A percentile compares a stretch with the other conserved stretches of the same genome.
Conservation (phyloP, 106 monocot species). For the Dactylorhiza incarnata region DNA sequence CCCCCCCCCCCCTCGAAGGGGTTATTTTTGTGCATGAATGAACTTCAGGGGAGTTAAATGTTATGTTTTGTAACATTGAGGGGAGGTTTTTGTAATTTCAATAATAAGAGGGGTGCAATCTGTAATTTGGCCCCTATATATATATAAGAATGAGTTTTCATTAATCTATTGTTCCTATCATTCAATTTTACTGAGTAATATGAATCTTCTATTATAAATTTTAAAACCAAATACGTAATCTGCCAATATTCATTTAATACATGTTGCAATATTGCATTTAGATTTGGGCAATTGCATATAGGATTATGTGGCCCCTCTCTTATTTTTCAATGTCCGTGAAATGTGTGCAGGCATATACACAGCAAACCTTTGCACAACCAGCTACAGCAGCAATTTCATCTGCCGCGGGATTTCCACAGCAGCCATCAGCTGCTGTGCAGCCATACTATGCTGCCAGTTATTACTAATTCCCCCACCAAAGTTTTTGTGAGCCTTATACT, state of each 20-base stretch:
- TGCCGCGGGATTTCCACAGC: conserved; percentile 31
- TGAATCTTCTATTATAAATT: no score
- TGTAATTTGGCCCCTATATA: no score
- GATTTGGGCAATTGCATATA: not conserved
- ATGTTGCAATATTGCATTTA: not conserved
- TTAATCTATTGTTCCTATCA: no score
- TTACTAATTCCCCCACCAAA: conserved; percentile 21
- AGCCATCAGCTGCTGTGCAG: conserved; percentile 27
- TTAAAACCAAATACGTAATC: no score
- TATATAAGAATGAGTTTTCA: no score
- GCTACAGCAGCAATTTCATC: conserved; percentile 17
- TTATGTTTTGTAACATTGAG: no score
- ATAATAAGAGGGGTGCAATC: no score
- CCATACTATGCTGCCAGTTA: conserved; percentile 50
- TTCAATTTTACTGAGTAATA: no score
- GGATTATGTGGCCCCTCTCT: not conserved
- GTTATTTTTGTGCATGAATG: no score
- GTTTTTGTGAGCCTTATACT: not conserved
- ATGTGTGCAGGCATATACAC: conserved; percentile 46
- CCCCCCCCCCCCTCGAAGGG: no score
- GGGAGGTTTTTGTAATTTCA: no score
- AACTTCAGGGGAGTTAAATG: no score
- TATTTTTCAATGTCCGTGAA: not conserved
- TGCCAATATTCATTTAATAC: not conserved
- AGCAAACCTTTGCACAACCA: conserved; percentile 49